phyloP scores from a whole-genome alignment of 1,284 basidiomycete species.

The Singerocomus rubriflavus region DNA sequence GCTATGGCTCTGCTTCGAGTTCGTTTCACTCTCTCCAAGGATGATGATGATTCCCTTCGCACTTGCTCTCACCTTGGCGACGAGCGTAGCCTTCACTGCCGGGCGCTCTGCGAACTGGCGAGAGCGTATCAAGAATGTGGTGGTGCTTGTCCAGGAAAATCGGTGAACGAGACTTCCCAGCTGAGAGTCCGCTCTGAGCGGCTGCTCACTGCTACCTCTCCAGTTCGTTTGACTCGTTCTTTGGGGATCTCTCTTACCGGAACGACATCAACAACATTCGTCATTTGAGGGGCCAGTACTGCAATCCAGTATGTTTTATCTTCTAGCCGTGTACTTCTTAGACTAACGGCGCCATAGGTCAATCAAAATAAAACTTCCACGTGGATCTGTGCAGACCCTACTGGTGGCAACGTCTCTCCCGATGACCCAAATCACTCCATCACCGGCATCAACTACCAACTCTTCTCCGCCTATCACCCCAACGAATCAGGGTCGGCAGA shows the following conservation, averaged over 20 bases:
- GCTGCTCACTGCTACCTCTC: not conserved
- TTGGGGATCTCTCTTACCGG: constrained; percentile 29
- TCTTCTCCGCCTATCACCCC: constrained; percentile 26
- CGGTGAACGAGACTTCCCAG: constrained; percentile 14
- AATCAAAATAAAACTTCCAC: constrained; percentile 13
- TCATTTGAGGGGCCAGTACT: constrained; percentile 17
- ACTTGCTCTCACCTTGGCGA: constrained; percentile 9
- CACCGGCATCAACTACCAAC: constrained; percentile 25
- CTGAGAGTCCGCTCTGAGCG: too few relatives aligned
- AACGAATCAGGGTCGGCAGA: constrained; percentile 12
- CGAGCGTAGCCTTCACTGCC: not conserved
- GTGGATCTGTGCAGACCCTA: constrained; percentile 21
- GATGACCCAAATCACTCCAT: constrained; percentile 28
- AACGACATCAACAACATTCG: constrained; percentile 26
- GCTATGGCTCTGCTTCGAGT: not conserved
- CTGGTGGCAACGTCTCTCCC: constrained; percentile 22
- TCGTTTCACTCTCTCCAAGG: not conserved
- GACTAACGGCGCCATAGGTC: constrained; percentile 3
- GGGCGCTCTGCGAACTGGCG: constrained; percentile 18
- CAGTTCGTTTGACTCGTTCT: constrained; percentile 28
- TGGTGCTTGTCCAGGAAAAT: constrained; percentile 29
- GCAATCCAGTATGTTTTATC: constrained; percentile 21
- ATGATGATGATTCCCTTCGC: constrained; percentile 20
- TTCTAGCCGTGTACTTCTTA: not conserved
- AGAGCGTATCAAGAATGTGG: constrained; percentile 25